Base-by-base conservation (phyloP, 1,284 basidiomycete genomes). In the Anthracocystis panici-leucophaei region DNA sequence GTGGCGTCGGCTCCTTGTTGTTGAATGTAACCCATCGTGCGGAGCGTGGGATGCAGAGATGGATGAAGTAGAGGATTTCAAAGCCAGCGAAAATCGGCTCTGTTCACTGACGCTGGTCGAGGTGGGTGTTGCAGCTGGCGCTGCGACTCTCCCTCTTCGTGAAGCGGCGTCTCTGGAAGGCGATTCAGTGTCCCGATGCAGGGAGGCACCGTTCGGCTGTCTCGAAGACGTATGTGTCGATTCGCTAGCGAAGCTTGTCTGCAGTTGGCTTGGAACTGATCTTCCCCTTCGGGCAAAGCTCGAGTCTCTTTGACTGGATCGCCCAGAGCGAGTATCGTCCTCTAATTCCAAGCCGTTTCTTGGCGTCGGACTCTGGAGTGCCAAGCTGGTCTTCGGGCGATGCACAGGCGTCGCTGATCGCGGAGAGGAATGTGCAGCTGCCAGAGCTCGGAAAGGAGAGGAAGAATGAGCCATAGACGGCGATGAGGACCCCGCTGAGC, bases 41-140 rank as follows among this genome's bases (percentile, higher is more conserved):
- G 64, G 52, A 4, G 41, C 48, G 27, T 60, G 50, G 16, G 23
- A 35, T 10, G 54, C 41, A 16, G 59, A 67, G 27, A 57, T 20
- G 18, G 59, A 62, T 31, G 65, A 62, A n/a, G 27, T 68, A 6
- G 65, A 62, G 11, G 65, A 68, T 6, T 57, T 50, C 38, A 68
- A 27, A 1, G 65, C 65, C 8, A 62, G 51, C 14, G 65, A 68
- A 6, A 68, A 68, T n/a, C 65, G 53, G 14, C 65, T 67, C 5
- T 38, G 54, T 21, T 67, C 65, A 25, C 58, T 61, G 20, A 57
- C 29, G 33, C 65, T 68, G 38, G 53, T 46, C 38, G 53, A 50
- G 18, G 65, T 58, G 35, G 59, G 51, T 21, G 55, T 55, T 14
- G 27, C 42, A 11, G 21, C 33, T 21, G 41, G 40, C 8, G 16